A percentile compares a stretch with the other conserved stretches of the same genome.
phyloP scores from a whole-genome alignment of 2,329 filamentous ascomycete genomes.

The Bipolaris bicolor region DNA sequence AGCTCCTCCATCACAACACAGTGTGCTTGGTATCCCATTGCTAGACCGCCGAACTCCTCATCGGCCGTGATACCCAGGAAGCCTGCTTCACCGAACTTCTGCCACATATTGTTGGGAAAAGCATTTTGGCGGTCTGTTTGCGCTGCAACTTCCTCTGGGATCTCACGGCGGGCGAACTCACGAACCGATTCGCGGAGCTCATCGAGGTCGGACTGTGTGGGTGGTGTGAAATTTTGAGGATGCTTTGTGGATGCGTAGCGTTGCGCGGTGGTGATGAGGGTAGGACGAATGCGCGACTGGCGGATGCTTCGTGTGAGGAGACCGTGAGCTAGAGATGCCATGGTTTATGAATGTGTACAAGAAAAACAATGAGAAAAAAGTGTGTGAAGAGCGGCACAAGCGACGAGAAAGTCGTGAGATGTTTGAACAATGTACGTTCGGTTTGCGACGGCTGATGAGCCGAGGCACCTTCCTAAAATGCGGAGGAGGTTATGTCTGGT shows the following conservation, averaged over 20 bases:
- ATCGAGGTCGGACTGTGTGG: constrained; percentile 73
- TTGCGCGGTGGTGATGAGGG: constrained; percentile 22
- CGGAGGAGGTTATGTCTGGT: constrained; percentile 27
- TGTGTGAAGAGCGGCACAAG: neutral
- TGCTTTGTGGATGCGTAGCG: constrained; percentile 70
- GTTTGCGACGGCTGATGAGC: constrained; percentile 33
- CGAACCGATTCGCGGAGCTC: constrained; percentile 85
- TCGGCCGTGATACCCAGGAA: constrained; percentile 93
- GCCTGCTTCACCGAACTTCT: constrained; percentile 87
- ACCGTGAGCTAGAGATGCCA: constrained; percentile 42
- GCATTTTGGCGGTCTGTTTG: constrained; percentile 84
- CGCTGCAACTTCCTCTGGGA: constrained; percentile 80
- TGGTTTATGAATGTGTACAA: constrained; percentile 22
- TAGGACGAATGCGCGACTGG: constrained; percentile 33
- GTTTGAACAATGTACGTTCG: constrained; percentile 19
- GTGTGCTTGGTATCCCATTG: constrained; percentile 95
- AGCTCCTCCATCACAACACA: constrained; percentile 96
- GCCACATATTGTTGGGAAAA: constrained; percentile 92
- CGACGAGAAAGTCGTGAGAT: constrained; percentile 9
- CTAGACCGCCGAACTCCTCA: constrained; percentile 87
- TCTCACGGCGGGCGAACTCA: constrained; percentile 86
- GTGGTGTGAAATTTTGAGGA: constrained; percentile 70
- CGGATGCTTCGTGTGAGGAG: constrained; percentile 51
- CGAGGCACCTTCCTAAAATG: constrained; percentile 28
- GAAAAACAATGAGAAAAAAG: neutral